Evolutionary conservation across 108 stramenopile genomes (phyloP).

Genomic region (Cylindrotheca fusiformis): DNA sequence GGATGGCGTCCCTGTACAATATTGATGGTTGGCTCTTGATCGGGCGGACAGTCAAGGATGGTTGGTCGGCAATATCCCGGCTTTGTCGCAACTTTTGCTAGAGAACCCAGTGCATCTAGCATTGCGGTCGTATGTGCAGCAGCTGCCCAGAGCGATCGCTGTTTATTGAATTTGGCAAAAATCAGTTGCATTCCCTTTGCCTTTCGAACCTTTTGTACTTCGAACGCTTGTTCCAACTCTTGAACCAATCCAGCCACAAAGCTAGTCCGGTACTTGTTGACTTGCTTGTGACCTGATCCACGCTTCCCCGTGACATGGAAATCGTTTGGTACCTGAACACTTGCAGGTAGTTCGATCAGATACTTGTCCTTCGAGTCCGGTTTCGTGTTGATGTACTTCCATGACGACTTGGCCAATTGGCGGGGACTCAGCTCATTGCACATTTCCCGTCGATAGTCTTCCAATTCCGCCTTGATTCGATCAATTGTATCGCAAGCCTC

Average conservation of each 20-base stretch:
- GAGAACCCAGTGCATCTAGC: slow-evolving; percentile 92
- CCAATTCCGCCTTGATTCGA: slow-evolving; percentile 69
- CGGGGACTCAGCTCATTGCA: slow-evolving; percentile 44
- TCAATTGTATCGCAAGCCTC: slow-evolving; percentile 77
- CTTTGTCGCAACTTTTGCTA: slow-evolving; percentile 79
- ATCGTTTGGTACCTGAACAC: slow-evolving; percentile 83
- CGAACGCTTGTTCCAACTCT: slow-evolving; percentile 80
- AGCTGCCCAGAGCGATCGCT: slow-evolving; percentile 82
- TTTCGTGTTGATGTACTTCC: slow-evolving; percentile 87
- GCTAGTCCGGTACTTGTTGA: slow-evolving; percentile 88
- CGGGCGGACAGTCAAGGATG: slow-evolving; percentile 66
- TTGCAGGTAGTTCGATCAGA: slow-evolving; percentile 81
- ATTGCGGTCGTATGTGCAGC: slow-evolving; percentile 85
- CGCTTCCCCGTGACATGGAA: slow-evolving; percentile 86
- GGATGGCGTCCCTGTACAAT: slow-evolving; percentile 93
- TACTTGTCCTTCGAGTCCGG: slow-evolving; percentile 96
- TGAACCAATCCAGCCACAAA: slow-evolving; percentile 72
- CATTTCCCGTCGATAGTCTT: slow-evolving; percentile 85
- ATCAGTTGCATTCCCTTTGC: slow-evolving; percentile 88
- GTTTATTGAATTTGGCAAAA: slow-evolving; percentile 93
- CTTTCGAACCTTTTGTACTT: slow-evolving; percentile 80
- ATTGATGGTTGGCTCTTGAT: slow-evolving; percentile 55
- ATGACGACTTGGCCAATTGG: slow-evolving; percentile 44
- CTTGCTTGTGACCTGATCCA: slow-evolving; percentile 80
- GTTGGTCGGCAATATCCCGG: slow-evolving; percentile 74